Base-by-base conservation (phyloP, 768 basidiomycete species). In the Dentipellis fragilis region DNA sequence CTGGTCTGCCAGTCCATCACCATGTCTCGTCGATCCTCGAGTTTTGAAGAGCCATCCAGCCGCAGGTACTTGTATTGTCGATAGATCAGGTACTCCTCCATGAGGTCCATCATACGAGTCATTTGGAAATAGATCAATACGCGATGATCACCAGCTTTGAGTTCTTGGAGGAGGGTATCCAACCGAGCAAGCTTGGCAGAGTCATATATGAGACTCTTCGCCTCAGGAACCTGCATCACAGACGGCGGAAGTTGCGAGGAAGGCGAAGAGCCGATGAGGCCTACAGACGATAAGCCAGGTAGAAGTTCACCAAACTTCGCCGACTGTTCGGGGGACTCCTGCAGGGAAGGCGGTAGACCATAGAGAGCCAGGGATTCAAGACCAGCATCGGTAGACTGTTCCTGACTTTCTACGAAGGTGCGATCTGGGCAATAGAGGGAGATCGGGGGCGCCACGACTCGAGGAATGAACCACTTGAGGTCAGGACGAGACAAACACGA, bases 91-190 rank as follows among this genome's bases (percentile, higher is more conserved):
- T 97, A 99, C 68, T 98, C 96, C 69, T 98, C 96, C 83, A 98
- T 94, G 51, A 98, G 75, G 68, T 97, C 94, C 86, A 99, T 96
- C 96, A 98, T 99, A 57, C 87, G 83, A 11, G 95, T 98, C 96
- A 99, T 99, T 70, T 99, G 96, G 84, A 97, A 98, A 72, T 98
- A 99, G 17, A 99, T 79, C 63, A 99, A 71, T 12, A 95, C 92
- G 48, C 93, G 85, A 70, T 99, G 96, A 58, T 94, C 94, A 1
- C 85, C 88, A 37, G 83, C 78, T 72, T 96, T 98, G 56, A 99
- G 83, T 64, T 95, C 90, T 58, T 90, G 87, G 8, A 99, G 75
- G n/a, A 99, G 73, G 19, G 77, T 65, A 68, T 99, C 96, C 49
- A 99, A 77, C 29, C 89, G 81, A 39, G 93, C 91, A 36, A 99